Evolutionary conservation across 2,329 filamentous ascomycete species (phyloP), one percentile per base, ranked within the genome.

Genomic region (Claviceps maximensis): DNA sequence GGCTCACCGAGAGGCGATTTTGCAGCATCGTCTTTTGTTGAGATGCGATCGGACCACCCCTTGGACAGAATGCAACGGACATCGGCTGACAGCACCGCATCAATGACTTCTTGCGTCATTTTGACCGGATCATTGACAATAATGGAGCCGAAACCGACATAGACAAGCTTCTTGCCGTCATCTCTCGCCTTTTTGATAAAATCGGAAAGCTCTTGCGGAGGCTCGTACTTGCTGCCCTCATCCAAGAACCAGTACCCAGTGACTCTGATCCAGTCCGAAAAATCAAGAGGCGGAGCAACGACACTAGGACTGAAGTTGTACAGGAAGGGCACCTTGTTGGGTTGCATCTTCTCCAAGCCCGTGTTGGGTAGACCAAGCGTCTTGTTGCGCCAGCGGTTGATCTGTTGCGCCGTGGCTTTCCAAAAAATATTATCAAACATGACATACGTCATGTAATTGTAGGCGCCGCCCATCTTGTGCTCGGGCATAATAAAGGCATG

Each of bases 171-270:
- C 73, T 95, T 95, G 17, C 77, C 76, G 62, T 98, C 91, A 5
- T 72, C 73, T 3, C 87, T 80, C 3, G 93, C 91, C 61, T 84
- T 82, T n/a, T 78, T 69, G 63, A 98, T 97, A 62, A 98, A 98
- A 3, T 79, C 79, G 3, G 75, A 71, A 6, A 98, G 77, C 49
- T 91, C 89, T 29, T 76, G 67, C 0, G 90, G 86, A 1, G 93
- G 89, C 47, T 77, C 75, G 76, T 84, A 97, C 27, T 74, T 71
- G 42, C 54, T 75, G 3, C 74, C 77, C 67, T 96, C 91, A 59
- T 95, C 86, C 49, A 98, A 71, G 68, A 98, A 97, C 93, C 93
- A 98, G 70, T 98, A 97, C 0, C 93, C 93, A 0, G 93, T 97
- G 8, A 97, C 88, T 45, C 89, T 82, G 65, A 98, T 93, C 93